phyloP scores from a whole-genome alignment of 768 basidiomycete species.

The Trametes punicea region DNA sequence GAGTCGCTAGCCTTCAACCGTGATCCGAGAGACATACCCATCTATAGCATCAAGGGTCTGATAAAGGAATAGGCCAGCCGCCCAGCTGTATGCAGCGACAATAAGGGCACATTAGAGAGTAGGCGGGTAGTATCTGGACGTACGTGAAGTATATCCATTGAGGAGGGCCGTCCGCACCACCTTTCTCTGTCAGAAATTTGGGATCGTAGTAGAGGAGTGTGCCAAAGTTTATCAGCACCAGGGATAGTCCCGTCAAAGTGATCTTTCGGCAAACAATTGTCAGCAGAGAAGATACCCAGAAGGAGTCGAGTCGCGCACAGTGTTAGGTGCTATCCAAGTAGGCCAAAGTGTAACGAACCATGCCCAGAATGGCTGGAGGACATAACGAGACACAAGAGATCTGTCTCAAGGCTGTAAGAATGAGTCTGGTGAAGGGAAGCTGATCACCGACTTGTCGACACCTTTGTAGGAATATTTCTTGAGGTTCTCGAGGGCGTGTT shows the following conservation, averaged over 20 bases:
- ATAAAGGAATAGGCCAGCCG: slow-evolving; percentile 83
- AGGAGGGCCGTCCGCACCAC: slow-evolving; percentile 60
- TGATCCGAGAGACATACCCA: slow-evolving; percentile 48
- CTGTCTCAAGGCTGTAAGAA: slow-evolving; percentile 36
- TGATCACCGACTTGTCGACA: slow-evolving; percentile 65
- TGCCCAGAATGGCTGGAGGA: slow-evolving; percentile 85
- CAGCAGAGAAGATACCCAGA: background rate
- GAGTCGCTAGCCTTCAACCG: background rate
- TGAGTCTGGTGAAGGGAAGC: background rate
- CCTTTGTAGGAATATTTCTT: slow-evolving; percentile 77
- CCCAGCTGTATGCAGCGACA: slow-evolving; percentile 58
- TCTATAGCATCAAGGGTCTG: slow-evolving; percentile 89
- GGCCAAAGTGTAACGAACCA: slow-evolving; percentile 92
- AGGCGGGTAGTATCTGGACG: slow-evolving; percentile 26
- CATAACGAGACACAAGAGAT: slow-evolving; percentile 70
- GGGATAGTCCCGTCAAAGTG: slow-evolving; percentile 76
- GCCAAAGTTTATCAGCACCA: slow-evolving; percentile 81
- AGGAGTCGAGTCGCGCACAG: slow-evolving; percentile 46
- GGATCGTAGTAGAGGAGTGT: slow-evolving; percentile 87
- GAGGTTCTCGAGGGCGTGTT: slow-evolving; percentile 66
- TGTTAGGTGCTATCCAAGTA: slow-evolving; percentile 80
- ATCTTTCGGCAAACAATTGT: slow-evolving; percentile 55
- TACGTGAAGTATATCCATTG: slow-evolving; percentile 91
- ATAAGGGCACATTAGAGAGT: background rate
- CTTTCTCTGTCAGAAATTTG: slow-evolving; percentile 63